Percentiles rank a stretch among this genome's conserved stretches.
phyloP scores from a whole-genome alignment of 306 rosid genomes.

The Sicyos baderoa region DNA sequence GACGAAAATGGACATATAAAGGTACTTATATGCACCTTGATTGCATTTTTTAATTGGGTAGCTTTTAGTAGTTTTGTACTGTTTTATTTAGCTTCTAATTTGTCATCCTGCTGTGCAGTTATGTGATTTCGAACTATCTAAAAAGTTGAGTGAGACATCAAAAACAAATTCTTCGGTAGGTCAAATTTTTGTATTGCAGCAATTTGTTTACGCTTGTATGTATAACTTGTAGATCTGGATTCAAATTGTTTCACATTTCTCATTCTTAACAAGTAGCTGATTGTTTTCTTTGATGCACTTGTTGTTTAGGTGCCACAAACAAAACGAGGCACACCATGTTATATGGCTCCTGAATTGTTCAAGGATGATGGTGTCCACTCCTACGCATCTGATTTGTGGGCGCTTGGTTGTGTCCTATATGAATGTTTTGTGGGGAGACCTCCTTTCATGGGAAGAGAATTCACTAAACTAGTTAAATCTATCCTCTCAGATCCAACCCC shows the following conservation, averaged over 20 bases:
- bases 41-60: conserved; percentile 2
- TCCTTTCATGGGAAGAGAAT: conserved; percentile 87
- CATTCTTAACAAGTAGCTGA: conserved; percentile 17
- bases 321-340: conserved; percentile 93
- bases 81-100: background rate
- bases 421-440: conserved; percentile 92
- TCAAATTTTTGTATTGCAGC: background rate
- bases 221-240: conserved; percentile 10
- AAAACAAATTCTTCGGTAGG: conserved; percentile 68
- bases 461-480: conserved; percentile 84
- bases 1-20: conserved; percentile 86
- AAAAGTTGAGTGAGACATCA: conserved; percentile 74
- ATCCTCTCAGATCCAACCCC: conserved; percentile 84
- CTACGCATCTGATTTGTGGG: conserved; percentile 93
- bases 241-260: background rate
- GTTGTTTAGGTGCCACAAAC: conserved; percentile 71
- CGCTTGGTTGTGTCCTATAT: conserved; percentile 87
- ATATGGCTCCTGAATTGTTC: conserved; percentile 99
- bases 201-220: background rate
- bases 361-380: conserved; percentile 94
- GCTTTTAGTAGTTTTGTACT: background rate
- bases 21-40: conserved; percentile 34
- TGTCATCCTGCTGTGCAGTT: conserved; percentile 44
- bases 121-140: conserved; percentile 94
- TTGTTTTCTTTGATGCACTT: conserved; percentile 24